Base-by-base conservation (phyloP, 768 basidiomycete genomes). In the Clitopilus hobsonii region DNA sequence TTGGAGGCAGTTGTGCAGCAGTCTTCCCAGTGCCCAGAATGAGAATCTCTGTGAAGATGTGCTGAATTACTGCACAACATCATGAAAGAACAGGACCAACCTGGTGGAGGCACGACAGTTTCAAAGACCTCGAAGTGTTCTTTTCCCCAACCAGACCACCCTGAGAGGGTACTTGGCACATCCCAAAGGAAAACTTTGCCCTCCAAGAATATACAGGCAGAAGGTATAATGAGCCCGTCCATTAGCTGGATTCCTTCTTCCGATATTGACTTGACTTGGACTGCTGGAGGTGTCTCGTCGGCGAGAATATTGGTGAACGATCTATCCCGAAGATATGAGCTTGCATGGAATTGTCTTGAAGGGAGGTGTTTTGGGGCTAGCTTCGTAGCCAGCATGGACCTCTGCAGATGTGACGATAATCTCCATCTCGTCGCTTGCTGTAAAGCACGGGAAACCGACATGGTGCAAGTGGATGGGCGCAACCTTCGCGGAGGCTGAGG, bases 101-200 rank as follows among this genome's bases (percentile, higher is more conserved):
- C 96, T 47, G 96, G 95, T 67, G 85, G 83, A 2, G 94, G 95
- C 24, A 86, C 77, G 10, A 92, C 84, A 11, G 83, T 77, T 54
- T 96, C 88, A 58, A 98, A 91, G 23, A 96, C 67, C 59, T 84
- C 80, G 60, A 96, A 91, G 57, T 85, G 83, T 38, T 86, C 89
- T 52, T 75, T 73, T 6, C 64, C 74, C 94, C 94, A 98, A 2
- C 76, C 87, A 2, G 67, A 62, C 85, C 89, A 90, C 1, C n/a
- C n/a, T n/a, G n/a, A n/a, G n/a, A 77, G 64, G 4, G 67, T 76
- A 1, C 74, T 68, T 5, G 89, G 86, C 1, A 90, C 88, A 65
- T 98, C 86, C 96, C 96, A 99, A 32, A 98, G 67, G 52, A 95
- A 88, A 0, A 93, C 88, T 45, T 89, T 83, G 2, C 92, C 93